Evolutionary conservation across 1,284 basidiomycete species (phyloP).

Genomic region (Cutaneotrichosporon cutaneum): DNA sequence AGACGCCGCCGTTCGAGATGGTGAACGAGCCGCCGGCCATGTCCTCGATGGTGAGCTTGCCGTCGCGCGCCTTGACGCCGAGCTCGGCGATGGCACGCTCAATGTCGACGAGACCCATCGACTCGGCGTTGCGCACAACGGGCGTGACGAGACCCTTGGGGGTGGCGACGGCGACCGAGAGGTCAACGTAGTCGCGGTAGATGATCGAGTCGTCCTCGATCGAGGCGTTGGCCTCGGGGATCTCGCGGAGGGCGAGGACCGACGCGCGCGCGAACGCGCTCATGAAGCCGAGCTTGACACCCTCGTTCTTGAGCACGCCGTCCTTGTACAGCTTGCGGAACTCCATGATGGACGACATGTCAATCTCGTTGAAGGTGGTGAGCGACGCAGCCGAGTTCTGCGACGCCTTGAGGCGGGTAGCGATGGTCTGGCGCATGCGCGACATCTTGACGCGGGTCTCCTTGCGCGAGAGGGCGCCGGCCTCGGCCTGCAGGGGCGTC

Average conservation of each 20-base stretch:
- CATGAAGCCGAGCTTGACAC: slow-evolving; percentile 99
- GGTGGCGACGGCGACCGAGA: slow-evolving; percentile 93
- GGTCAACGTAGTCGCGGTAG: slow-evolving; percentile 90
- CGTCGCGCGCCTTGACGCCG: slow-evolving; percentile 88
- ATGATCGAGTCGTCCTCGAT: slow-evolving; percentile 93
- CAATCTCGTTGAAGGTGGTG: slow-evolving; percentile 99
- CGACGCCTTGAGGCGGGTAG: slow-evolving; percentile 95
- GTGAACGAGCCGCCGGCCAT: slow-evolving; percentile 98
- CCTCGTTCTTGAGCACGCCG: slow-evolving; percentile 83
- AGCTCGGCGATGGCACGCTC: slow-evolving; percentile 87
- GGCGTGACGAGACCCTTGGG: slow-evolving; percentile 97
- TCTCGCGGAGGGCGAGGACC: slow-evolving; percentile 81
- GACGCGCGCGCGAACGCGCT: slow-evolving; percentile 91
- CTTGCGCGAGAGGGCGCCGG: slow-evolving; percentile 60
- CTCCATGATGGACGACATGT: slow-evolving; percentile 94
- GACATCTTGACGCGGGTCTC: slow-evolving; percentile 97
- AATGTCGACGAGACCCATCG: slow-evolving; percentile 83
- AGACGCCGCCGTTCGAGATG: slow-evolving; percentile 98
- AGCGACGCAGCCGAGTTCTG: slow-evolving; percentile 96
- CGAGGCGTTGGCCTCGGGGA: slow-evolving; percentile 90
- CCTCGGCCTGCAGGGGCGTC: slow-evolving; percentile 60
- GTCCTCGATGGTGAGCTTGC: slow-evolving; percentile 92
- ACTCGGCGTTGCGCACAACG: slow-evolving; percentile 87
- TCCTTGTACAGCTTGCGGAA: slow-evolving; percentile 97
- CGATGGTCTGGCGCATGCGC: slow-evolving; percentile 94